These are phyloP conservation scores for Stemphylium vesicarium DNA, from an alignment of 2,329 filamentous ascomycete species.

Conservation along the genomic window DNA sequence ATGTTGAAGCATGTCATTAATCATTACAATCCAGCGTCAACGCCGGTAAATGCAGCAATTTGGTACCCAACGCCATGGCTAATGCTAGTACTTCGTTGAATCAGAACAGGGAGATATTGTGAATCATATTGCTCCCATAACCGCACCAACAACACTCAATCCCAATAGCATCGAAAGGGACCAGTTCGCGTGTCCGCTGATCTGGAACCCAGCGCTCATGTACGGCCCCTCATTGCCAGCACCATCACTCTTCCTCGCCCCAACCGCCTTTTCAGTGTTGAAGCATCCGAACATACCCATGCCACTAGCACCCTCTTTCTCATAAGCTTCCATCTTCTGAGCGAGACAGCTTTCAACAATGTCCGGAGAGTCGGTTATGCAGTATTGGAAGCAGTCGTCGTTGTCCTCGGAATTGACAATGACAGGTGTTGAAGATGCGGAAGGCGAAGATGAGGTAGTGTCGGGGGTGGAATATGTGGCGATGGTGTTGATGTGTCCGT, in stretches of 20 bases:
- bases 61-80: not conserved
- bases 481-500: conserved; percentile 38
- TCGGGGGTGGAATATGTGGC: conserved; percentile 26
- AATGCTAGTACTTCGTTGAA: not conserved
- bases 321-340: conserved; percentile 19
- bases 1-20: not conserved
- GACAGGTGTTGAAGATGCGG: conserved; percentile 5
- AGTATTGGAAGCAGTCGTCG: conserved; percentile 35
- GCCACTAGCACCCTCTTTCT: not conserved
- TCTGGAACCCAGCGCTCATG: conserved; percentile 10
- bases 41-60: not conserved
- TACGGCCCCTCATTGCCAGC: conserved; percentile 9
- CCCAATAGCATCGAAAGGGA: conserved; percentile 8
- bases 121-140: not conserved
- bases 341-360: conserved; percentile 20
- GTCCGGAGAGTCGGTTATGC: conserved; percentile 24
- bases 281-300: conserved; percentile 20
- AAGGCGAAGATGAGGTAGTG: not conserved
- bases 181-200: conserved; percentile 9
- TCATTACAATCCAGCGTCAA: not conserved
- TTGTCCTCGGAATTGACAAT: conserved; percentile 17
- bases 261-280: conserved; percentile 11
- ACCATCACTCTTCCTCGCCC: conserved; percentile 8
- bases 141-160: conserved; percentile 18
- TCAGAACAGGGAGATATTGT: not conserved